Conservation (phyloP, 352 stramenopile genomes). For the Phytophthora fragariae region DNA sequence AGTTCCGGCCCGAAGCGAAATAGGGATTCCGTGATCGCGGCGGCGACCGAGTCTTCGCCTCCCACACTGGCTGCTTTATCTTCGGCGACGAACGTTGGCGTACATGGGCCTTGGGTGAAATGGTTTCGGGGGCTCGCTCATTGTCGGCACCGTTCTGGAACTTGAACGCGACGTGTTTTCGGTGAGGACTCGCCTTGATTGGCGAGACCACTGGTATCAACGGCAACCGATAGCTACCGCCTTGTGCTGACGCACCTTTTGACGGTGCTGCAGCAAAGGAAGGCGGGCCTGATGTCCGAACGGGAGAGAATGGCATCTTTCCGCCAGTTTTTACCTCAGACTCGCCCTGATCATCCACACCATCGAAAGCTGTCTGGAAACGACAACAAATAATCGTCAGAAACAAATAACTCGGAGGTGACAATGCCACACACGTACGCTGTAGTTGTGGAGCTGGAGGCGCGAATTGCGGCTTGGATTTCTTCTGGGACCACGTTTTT, state of each 20-base stretch:
- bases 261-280: neutral
- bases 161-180: conserved; percentile 53
- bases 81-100: conserved; percentile 23
- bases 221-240: conserved; percentile 26
- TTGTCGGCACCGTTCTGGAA: conserved; percentile 22
- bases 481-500: conserved; percentile 56
- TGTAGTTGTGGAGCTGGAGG: conserved; percentile 71
- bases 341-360: neutral
- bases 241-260: neutral
- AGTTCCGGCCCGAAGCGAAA: conserved; percentile 28
- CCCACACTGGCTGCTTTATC: conserved; percentile 32
- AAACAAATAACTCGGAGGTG: neutral
- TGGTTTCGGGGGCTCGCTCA: neutral
- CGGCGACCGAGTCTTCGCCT: conserved; percentile 39
- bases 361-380: conserved; percentile 31
- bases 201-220: conserved; percentile 60
- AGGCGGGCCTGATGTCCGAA: conserved; percentile 16
- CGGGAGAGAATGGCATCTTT: conserved; percentile 35
- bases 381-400: conserved; percentile 1
- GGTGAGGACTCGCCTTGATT: conserved; percentile 54
- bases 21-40: conserved; percentile 48
- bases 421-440: conserved; percentile 32
- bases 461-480: conserved; percentile 66
- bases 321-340: neutral
- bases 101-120: conserved; percentile 17